Base-by-base conservation (phyloP, 2,329 filamentous ascomycete species). In the Intubia oerlemansii region DNA sequence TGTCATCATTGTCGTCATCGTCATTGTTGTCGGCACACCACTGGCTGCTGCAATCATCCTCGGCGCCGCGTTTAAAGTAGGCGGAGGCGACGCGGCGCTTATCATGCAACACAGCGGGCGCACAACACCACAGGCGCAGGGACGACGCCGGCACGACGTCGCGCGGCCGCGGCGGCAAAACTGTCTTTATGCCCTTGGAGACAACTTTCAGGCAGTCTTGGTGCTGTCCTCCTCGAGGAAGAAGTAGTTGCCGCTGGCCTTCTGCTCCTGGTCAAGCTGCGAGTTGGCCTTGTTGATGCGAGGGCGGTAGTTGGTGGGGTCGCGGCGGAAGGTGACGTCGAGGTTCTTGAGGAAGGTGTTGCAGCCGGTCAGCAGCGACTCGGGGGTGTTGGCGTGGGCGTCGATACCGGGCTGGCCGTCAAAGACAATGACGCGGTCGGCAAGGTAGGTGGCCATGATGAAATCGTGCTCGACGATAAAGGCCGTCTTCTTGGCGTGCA, bases 401-500 rank as follows among this genome's bases (percentile, higher is more conserved):
- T 91, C 62, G 41, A 91, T 65, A 46, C 84, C 88, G 27, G 90
- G 88, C 56, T 90, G 49, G 42, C 90, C 88, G 47, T 95, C 88
- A 46, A 98, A 98, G 46, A 98, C 88, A 46, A 98, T 98, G 51
- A 98, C 88, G 41, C 88, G 79, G 47, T 98, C 90, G 25, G 88
- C 67, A 29, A 70, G 59, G 41, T 58, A 57, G 4, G 53, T 52
- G 18, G 49, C 50, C 75, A 81, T 81, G 54, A 95, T 92, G 61
- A 98, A 95, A 66, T 98, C 88, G 76, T 98, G 88, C 71, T 98
- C 88, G 50, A 98, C 85, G 41, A 98, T 72, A 52, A 98, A 98
- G 28, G 88, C 88, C 1, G 88, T 98, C 70, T 95, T 95, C 72
- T 95, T 95, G 44, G 82, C 74, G 62, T 98, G 85, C 88, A 98